Evolutionary conservation across 345 rosid species (phyloP).

Genomic region (Camelina neglecta): DNA sequence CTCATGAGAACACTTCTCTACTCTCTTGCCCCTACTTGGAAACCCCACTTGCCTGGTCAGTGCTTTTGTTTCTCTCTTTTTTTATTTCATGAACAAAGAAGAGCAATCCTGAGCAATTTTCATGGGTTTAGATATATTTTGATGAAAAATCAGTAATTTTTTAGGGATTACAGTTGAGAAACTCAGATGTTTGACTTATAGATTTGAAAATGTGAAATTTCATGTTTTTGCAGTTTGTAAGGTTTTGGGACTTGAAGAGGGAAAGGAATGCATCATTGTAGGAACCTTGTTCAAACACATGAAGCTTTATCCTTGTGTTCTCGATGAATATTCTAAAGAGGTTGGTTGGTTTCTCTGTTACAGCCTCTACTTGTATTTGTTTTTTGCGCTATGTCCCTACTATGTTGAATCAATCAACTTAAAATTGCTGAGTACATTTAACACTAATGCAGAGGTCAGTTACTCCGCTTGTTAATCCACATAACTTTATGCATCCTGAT

Average conservation of each 20-base stretch:
- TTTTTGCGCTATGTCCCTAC: slow-evolving; percentile 28
- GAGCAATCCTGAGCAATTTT: not conserved
- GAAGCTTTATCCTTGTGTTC: slow-evolving; percentile 94
- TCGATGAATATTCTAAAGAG: slow-evolving; percentile 96
- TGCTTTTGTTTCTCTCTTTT: not conserved
- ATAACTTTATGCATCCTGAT: slow-evolving; percentile 81
- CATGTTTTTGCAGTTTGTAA: slow-evolving; percentile 64
- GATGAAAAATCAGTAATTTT: not conserved
- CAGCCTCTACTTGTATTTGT: not conserved
- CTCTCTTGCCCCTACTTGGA: slow-evolving; percentile 81
- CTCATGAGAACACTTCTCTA: slow-evolving; percentile 74
- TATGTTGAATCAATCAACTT: slow-evolving; percentile 1
- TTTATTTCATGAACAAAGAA: not conserved
- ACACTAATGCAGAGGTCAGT: slow-evolving; percentile 69
- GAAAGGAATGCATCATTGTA: slow-evolving; percentile 82
- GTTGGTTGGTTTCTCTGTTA: slow-evolving; percentile 39
- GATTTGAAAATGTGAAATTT: slow-evolving; percentile 5
- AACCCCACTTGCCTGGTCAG: slow-evolving; percentile 73
- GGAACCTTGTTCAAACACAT: slow-evolving; percentile 95
- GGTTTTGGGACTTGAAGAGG: slow-evolving; percentile 77
- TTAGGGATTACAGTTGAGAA: not conserved
- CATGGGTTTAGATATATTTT: not conserved
- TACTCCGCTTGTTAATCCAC: slow-evolving; percentile 75
- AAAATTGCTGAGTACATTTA: slow-evolving; percentile 23
- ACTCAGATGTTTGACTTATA: not conserved